phyloP scores from a whole-genome alignment of 2,329 filamentous ascomycete species.

The Botrytis elliptica region DNA sequence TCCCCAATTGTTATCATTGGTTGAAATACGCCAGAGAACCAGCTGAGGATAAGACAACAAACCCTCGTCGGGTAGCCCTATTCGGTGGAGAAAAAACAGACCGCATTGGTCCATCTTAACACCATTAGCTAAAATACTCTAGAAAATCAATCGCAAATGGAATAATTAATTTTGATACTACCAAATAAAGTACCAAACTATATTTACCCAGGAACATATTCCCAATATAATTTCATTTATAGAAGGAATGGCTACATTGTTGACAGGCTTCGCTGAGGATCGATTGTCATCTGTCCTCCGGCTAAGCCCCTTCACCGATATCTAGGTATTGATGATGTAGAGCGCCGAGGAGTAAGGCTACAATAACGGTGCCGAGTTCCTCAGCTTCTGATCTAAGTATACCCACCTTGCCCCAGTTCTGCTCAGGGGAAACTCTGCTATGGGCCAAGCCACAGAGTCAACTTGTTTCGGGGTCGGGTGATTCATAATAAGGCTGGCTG shows the following conservation, averaged over 20 bases:
- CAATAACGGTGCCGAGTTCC: background rate
- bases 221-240: background rate
- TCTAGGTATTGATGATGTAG: background rate
- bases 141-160: background rate
- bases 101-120: background rate
- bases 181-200: background rate
- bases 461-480: constrained; percentile 2
- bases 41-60: background rate
- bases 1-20: background rate
- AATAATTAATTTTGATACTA: background rate
- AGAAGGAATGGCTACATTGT: background rate
- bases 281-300: background rate
- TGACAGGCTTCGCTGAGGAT: background rate
- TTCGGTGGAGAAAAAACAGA: background rate
- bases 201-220: background rate
- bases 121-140: background rate
- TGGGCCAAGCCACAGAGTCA: background rate
- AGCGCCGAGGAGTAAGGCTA: background rate
- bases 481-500: constrained; percentile 12
- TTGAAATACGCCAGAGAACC: background rate
- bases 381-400: constrained; percentile 1
- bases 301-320: background rate
- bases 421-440: background rate
- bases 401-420: background rate
- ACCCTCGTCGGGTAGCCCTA: background rate